Base-by-base conservation (phyloP, 2,329 filamentous ascomycete species). In the Botrytis porri region DNA sequence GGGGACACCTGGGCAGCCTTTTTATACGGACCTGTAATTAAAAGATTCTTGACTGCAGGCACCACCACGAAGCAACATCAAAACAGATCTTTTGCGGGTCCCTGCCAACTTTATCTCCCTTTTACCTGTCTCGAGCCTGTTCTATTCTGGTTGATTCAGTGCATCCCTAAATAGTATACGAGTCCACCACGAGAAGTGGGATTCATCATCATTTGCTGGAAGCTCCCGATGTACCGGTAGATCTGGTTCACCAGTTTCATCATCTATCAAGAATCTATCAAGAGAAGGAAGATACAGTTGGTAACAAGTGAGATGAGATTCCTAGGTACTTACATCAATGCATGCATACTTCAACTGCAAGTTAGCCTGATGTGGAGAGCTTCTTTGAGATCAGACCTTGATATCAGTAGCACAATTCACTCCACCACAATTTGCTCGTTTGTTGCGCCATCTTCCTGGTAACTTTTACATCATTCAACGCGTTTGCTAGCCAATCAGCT, bases 41-140 rank as follows among this genome's bases (percentile, higher is more conserved):
- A 39, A n/a, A 39, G 59, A n/a, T 51, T 51, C 48, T n/a, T 51
- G 48, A 62, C 60, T 62, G 60, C 60, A 62, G 35, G 60, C 60
- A 61, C 59, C 59, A 54, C n/a, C n/a, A n/a, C n/a, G n/a, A n/a
- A 25, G 35, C 35, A 62, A n/a, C 35, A 37, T n/a, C 25, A 65
- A 65, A 65, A 41, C 43, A 25, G 48, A 67, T 57, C 48, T 41
- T 57, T 39, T 67, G 64, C 64, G 48, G 48, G 48, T 41, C 64
- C n/a, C 22, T 54, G 64, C 64, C 64, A 67, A 67, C 64, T 67
- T 66, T 67, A 67, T 67, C 45, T 54, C 35, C 10, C 25, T 29
- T 54, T 62, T 62, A n/a, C 37, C 37, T 18, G 4, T 67, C 25
- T 29, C 39, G 39, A 41, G 16, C 37, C 37, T 18, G 4, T 67